Conservation (phyloP, 768 basidiomycete genomes). For the Chalciporus chontae region DNA sequence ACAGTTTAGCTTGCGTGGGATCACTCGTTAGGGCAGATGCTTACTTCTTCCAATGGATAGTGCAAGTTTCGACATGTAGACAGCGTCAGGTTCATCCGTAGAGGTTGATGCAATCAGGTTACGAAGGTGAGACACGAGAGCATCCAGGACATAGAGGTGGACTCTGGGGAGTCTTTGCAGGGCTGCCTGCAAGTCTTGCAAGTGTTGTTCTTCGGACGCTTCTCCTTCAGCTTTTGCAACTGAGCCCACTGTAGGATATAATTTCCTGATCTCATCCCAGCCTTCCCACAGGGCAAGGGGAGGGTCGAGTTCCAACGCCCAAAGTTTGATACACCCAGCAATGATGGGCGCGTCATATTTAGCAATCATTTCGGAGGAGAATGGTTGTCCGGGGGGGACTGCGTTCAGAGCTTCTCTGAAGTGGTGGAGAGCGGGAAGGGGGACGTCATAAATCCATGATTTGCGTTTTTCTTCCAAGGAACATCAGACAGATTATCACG, state of each 20-base stretch:
- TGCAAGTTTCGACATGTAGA: conserved; percentile 84
- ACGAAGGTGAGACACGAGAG: conserved; percentile 67
- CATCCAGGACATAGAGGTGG: conserved; percentile 77
- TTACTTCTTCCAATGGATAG: conserved; percentile 83
- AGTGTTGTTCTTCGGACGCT: conserved; percentile 52
- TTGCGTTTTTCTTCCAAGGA: conserved; percentile 69
- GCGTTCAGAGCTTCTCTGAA: conserved; percentile 83
- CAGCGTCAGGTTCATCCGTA: conserved; percentile 68
- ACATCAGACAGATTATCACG: background rate
- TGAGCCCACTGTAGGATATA: conserved; percentile 80
- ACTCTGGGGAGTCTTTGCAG: conserved; percentile 73
- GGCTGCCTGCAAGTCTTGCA: conserved; percentile 58
- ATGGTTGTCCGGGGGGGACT: conserved; percentile 46
- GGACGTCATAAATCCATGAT: conserved; percentile 94
- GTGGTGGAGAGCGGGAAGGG: conserved; percentile 76
- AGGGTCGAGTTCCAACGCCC: conserved; percentile 88
- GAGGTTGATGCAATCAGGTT: conserved; percentile 71
- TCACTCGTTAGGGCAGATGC: conserved; percentile 25
- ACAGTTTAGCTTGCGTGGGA: background rate
- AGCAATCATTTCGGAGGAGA: conserved; percentile 53
- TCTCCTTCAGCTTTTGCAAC: conserved; percentile 50
- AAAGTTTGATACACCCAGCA: conserved; percentile 82
- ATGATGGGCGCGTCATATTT: conserved; percentile 86
- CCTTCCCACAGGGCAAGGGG: conserved; percentile 83
- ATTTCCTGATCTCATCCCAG: conserved; percentile 85